A percentile compares a stretch with the other conserved stretches of the same genome.
Evolutionary conservation across 2,329 filamentous ascomycete species (phyloP).

Genomic region (Alternaria ethzedia): DNA sequence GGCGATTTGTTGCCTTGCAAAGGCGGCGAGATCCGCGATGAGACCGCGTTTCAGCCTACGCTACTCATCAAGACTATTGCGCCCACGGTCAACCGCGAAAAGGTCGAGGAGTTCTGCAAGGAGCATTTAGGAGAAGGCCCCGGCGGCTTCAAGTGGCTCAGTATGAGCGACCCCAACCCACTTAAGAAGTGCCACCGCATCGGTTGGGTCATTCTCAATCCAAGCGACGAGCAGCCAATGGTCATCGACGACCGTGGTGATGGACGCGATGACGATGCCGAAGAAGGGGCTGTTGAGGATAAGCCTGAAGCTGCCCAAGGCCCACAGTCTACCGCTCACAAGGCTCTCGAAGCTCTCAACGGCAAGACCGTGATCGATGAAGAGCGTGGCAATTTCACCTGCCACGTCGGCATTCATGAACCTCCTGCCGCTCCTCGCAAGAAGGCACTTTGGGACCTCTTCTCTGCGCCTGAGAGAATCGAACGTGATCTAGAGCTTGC

Average conservation of each 20-base stretch:
- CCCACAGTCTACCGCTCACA: constrained; percentile 71
- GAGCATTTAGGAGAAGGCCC: constrained; percentile 90
- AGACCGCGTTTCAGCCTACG: constrained; percentile 86
- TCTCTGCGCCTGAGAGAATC: constrained; percentile 91
- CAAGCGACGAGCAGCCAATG: constrained; percentile 70
- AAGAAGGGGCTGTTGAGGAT: constrained; percentile 64
- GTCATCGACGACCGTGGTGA: constrained; percentile 72
- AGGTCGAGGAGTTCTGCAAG: constrained; percentile 92
- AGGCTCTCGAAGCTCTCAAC: constrained; percentile 91
- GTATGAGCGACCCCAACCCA: constrained; percentile 94
- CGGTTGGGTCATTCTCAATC: constrained; percentile 96
- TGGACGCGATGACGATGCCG: constrained; percentile 70
- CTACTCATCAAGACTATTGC: constrained; percentile 98
- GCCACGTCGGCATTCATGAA: constrained; percentile 94
- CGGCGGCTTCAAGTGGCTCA: constrained; percentile 94
- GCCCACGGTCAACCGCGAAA: constrained; percentile 90
- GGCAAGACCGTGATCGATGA: constrained; percentile 97
- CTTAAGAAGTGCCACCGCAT: constrained; percentile 97
- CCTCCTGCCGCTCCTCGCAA: constrained; percentile 85
- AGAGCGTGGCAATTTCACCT: constrained; percentile 92
- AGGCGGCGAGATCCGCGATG: constrained; percentile 87
- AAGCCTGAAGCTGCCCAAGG: constrained; percentile 52
- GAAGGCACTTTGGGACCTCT: constrained; percentile 96
- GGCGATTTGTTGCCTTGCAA: constrained; percentile 85
- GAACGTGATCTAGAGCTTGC: constrained; percentile 88